A percentile compares a stretch with the other conserved stretches of the same genome.
These are phyloP conservation scores for Trypanosoma avium DNA, from an alignment of 208 protist species.

Conservation along the genomic window DNA sequence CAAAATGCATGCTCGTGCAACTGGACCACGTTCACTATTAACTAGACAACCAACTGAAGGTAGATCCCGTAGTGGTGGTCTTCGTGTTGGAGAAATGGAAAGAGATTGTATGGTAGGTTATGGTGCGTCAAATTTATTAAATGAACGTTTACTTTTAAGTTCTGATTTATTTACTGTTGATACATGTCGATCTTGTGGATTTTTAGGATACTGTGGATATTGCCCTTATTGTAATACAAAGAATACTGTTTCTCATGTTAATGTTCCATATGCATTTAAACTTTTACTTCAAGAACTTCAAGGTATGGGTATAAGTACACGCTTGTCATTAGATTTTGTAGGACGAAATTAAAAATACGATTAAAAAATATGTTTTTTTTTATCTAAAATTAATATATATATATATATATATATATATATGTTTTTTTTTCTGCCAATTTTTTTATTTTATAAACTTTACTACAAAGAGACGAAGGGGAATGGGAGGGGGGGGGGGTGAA, in stretches of 20 bases:
- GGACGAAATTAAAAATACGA: constrained; percentile 6
- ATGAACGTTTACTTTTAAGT: constrained; percentile 97
- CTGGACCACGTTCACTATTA: constrained; percentile 93
- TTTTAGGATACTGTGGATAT: constrained; percentile 88
- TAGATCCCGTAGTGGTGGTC: constrained; percentile 96
- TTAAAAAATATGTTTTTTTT: neutral
- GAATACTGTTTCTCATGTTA: constrained; percentile 80
- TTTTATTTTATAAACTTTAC: constrained; percentile 11
- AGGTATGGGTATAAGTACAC: constrained; percentile 43
- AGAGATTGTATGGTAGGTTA: constrained; percentile 99
- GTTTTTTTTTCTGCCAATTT: constrained; percentile 14
- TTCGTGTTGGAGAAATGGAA: constrained; percentile 99
- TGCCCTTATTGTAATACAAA: constrained; percentile 96
- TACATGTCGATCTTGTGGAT: constrained; percentile 93
- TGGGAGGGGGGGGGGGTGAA: too few species aligned
- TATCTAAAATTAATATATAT: constrained; percentile 9
- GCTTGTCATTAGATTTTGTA: constrained; percentile 24
- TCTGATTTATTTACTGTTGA: constrained; percentile 97
- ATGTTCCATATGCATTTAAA: constrained; percentile 99
- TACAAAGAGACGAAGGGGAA: too few species aligned
- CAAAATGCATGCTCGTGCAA: constrained; percentile 99
- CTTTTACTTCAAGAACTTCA: constrained; percentile 99
- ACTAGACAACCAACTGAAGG: constrained; percentile 99
- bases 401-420: constrained; percentile 10
- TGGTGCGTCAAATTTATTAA: constrained; percentile 94